Percentiles rank a stretch among this genome's conserved stretches.
Conservation (phyloP, 176 grass and related monocot genomes). For the Calamus simplicifolius region DNA sequence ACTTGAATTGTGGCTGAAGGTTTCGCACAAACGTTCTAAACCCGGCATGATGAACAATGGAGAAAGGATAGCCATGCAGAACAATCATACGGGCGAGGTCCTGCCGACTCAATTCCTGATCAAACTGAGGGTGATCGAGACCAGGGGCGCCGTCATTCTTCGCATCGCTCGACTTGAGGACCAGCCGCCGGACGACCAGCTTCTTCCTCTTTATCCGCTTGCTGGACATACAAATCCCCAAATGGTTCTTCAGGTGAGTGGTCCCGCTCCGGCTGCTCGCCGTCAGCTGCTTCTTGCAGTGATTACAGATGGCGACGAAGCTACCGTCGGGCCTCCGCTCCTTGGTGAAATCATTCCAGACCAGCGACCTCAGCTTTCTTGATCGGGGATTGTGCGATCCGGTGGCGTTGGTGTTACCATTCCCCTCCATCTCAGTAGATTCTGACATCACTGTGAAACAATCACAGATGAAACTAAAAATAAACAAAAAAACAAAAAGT, state of each 20-base stretch:
- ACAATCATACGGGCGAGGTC: slow-evolving; percentile 90
- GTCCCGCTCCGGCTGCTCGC: slow-evolving; percentile 93
- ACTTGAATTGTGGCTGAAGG: slow-evolving; percentile 87
- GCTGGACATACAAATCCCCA: slow-evolving; percentile 69
- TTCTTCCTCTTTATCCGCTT: slow-evolving; percentile 70
- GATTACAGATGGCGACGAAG: slow-evolving; percentile 87
- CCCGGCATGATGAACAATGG: slow-evolving; percentile 77
- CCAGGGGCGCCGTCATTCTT: slow-evolving; percentile 35
- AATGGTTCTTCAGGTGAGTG: slow-evolving; percentile 85
- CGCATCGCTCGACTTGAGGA: slow-evolving; percentile 28
- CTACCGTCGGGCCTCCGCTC: slow-evolving; percentile 66
- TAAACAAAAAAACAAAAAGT: too few species aligned
- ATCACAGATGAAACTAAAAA: too few species aligned
- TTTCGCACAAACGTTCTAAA: slow-evolving; percentile 85
- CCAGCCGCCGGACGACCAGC: slow-evolving; percentile 71
- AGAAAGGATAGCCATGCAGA: slow-evolving; percentile 84
- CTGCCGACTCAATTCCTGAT: slow-evolving; percentile 74
- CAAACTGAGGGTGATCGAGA: slow-evolving; percentile 46
- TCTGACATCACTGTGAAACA: too few species aligned
- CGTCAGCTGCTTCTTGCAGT: slow-evolving; percentile 99
- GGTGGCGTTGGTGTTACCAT: too few species aligned
- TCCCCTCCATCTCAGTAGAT: too few species aligned
- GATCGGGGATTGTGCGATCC: slow-evolving; percentile 51
- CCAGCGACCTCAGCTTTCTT: slow-evolving; percentile 73
- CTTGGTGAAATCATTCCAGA: slow-evolving; percentile 99